These are phyloP conservation scores for Rhynchosporium agropyri DNA, from an alignment of 2,329 filamentous ascomycete species.

Conservation along the genomic window DNA sequence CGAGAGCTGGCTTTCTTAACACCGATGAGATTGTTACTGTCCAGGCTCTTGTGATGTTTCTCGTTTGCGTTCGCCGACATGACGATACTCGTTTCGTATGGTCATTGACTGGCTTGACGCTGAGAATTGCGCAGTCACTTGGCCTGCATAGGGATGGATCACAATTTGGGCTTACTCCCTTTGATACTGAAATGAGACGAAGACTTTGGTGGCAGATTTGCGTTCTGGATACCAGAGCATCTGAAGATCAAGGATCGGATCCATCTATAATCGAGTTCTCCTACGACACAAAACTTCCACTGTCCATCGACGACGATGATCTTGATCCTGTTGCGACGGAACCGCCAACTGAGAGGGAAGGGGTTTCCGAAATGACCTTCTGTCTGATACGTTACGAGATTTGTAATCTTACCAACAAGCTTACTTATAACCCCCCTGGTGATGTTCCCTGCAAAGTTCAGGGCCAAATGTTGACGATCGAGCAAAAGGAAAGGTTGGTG, in stretches of 20 bases:
- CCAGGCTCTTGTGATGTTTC: slow-evolving; percentile 58
- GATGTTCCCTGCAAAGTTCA: slow-evolving; percentile 16
- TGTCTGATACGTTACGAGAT: slow-evolving; percentile 44
- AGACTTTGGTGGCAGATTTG: slow-evolving; percentile 64
- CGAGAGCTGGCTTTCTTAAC: slow-evolving; percentile 56
- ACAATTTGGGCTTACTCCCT: slow-evolving; percentile 57
- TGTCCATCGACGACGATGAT: slow-evolving; percentile 54
- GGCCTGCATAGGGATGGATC: slow-evolving; percentile 62
- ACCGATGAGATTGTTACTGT: slow-evolving; percentile 56
- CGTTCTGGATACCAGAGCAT: slow-evolving; percentile 60
- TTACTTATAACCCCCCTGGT: slow-evolving; percentile 37
- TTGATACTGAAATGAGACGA: slow-evolving; percentile 62
- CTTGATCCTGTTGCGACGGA: slow-evolving; percentile 44
- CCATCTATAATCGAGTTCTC: slow-evolving; percentile 58
- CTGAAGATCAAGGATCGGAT: slow-evolving; percentile 66
- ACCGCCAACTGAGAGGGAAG: slow-evolving; percentile 33
- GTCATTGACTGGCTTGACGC: slow-evolving; percentile 60
- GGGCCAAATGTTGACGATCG: slow-evolving; percentile 29
- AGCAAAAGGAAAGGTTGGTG: slow-evolving; percentile 42
- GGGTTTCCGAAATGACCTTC: slow-evolving; percentile 46
- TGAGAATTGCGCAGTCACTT: slow-evolving; percentile 61
- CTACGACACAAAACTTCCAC: slow-evolving; percentile 59
- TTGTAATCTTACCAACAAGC: slow-evolving; percentile 33
- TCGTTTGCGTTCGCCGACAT: slow-evolving; percentile 55
- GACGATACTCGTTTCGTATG: slow-evolving; percentile 50